Evolutionary conservation across 23 red algal genomes (phyloP).

Genomic region (Agarophyton chilense): DNA sequence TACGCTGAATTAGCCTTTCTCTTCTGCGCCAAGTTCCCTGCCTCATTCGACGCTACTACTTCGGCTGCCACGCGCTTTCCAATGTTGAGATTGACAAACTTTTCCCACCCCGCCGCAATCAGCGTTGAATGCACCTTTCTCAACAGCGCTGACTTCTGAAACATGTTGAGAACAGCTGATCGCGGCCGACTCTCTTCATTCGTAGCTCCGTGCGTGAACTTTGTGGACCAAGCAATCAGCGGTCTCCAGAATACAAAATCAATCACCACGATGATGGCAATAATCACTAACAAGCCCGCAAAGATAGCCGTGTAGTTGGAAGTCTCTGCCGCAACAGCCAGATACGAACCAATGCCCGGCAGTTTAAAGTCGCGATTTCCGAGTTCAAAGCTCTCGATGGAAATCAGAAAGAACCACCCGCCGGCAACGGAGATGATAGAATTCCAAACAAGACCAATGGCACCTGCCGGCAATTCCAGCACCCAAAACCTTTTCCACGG

Average conservation of each 20-base stretch:
- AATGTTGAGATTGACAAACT: slow-evolving; percentile 72
- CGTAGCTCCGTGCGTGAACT: slow-evolving; percentile 78
- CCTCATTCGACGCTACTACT: not conserved
- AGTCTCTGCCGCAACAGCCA: slow-evolving; percentile 86
- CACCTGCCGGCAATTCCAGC: slow-evolving; percentile 90
- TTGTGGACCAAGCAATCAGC: slow-evolving; percentile 93
- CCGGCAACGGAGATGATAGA: slow-evolving; percentile 96
- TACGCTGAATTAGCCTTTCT: not conserved
- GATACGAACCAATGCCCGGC: slow-evolving; percentile 91
- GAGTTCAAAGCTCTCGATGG: slow-evolving; percentile 94
- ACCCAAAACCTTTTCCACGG: slow-evolving; percentile 96
- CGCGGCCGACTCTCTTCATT: slow-evolving; percentile 43
- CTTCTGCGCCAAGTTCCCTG: not conserved
- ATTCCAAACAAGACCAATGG: slow-evolving; percentile 95
- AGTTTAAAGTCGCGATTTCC: slow-evolving; percentile 94
- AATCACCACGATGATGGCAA: slow-evolving; percentile 86
- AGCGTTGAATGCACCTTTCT: slow-evolving; percentile 52
- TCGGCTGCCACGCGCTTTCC: not conserved
- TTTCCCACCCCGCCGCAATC: slow-evolving; percentile 74
- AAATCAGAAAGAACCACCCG: slow-evolving; percentile 99
- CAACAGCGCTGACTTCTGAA: slow-evolving; percentile 71
- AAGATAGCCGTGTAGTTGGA: slow-evolving; percentile 77
- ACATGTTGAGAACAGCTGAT: slow-evolving; percentile 61
- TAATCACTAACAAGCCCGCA: slow-evolving; percentile 70
- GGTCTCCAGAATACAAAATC: slow-evolving; percentile 94